These are phyloP conservation scores for Fusarium bactridioides DNA, from an alignment of 2,329 filamentous ascomycete genomes.

Conservation along the genomic window DNA sequence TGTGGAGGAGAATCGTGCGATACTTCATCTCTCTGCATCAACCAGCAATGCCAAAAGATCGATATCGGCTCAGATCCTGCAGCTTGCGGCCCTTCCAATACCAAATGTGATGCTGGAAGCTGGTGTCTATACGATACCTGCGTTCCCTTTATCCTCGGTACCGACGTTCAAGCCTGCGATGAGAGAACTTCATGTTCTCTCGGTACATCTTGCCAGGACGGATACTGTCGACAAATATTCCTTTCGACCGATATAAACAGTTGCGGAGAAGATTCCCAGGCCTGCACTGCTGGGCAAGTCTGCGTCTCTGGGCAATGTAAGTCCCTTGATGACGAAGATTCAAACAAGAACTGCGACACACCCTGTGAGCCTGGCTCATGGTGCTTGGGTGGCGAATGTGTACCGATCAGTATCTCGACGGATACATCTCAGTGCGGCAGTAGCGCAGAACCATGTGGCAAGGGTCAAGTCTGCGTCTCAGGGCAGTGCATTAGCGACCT, in stretches of 20 bases:
- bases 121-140: conserved; percentile 29
- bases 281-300: conserved; percentile 20
- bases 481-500: conserved; percentile 12
- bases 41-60: conserved; percentile 11
- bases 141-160: conserved; percentile 27
- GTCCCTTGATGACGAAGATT: background rate
- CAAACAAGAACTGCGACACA: background rate
- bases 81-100: conserved; percentile 13
- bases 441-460: background rate
- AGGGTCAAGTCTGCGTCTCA: conserved; percentile 19
- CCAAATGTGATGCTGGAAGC: conserved; percentile 20
- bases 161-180: conserved; percentile 20
- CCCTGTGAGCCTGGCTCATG: conserved; percentile 13
- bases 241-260: conserved; percentile 17
- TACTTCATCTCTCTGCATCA: conserved; percentile 25
- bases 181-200: conserved; percentile 8
- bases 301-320: conserved; percentile 21
- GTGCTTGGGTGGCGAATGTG: conserved; percentile 1
- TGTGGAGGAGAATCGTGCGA: conserved; percentile 9
- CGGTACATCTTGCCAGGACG: conserved; percentile 1
- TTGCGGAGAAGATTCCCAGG: conserved; percentile 3
- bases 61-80: conserved; percentile 19
- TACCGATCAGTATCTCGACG: conserved; percentile 6
- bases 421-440: conserved; percentile 19
- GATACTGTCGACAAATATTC: conserved; percentile 15